A percentile compares a stretch with the other conserved stretches of the same genome.
These are phyloP conservation scores for Phtheirospermum japonicum DNA, from an alignment of 257 asterid genomes.

Conservation along the genomic window DNA sequence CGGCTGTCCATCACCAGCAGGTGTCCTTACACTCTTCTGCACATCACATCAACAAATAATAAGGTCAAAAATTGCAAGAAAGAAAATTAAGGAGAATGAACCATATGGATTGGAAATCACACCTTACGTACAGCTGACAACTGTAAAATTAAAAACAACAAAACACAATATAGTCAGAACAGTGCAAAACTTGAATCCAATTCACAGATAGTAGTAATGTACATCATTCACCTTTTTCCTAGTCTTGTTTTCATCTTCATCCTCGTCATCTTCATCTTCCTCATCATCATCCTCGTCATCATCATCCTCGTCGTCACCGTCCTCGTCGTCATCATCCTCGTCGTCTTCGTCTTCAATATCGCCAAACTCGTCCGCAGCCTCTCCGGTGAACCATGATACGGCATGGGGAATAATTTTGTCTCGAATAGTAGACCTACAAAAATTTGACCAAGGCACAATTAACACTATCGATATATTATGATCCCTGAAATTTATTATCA, in stretches of 20 bases:
- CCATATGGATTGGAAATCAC: not conserved
- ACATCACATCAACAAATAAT: constrained; percentile 3
- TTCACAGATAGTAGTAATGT: no score
- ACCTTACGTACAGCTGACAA: constrained; percentile 6
- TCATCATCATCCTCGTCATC: no score
- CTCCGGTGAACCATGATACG: constrained; percentile 88
- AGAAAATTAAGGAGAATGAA: not conserved
- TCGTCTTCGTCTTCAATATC: constrained; percentile 32
- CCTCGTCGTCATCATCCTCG: constrained; percentile 44
- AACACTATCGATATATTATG: not conserved
- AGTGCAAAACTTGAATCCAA: not conserved
- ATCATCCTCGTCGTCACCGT: no score
- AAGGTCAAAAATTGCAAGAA: not conserved
- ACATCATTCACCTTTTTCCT: constrained; percentile 42
- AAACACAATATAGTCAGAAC: constrained; percentile 9
- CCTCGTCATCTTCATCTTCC: constrained; percentile 23
- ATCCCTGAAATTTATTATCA: not conserved
- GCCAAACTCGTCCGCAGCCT: constrained; percentile 50
- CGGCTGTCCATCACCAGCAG: constrained; percentile 47
- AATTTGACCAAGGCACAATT: not conserved
- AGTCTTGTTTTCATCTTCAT: constrained; percentile 38
- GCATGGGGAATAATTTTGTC: constrained; percentile 82
- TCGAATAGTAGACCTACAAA: constrained; percentile 61
- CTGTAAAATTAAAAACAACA: not conserved
- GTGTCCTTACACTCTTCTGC: constrained; percentile 52